Evolutionary conservation across 768 basidiomycete genomes (phyloP).

Genomic region (Scleroderma citrinum): DNA sequence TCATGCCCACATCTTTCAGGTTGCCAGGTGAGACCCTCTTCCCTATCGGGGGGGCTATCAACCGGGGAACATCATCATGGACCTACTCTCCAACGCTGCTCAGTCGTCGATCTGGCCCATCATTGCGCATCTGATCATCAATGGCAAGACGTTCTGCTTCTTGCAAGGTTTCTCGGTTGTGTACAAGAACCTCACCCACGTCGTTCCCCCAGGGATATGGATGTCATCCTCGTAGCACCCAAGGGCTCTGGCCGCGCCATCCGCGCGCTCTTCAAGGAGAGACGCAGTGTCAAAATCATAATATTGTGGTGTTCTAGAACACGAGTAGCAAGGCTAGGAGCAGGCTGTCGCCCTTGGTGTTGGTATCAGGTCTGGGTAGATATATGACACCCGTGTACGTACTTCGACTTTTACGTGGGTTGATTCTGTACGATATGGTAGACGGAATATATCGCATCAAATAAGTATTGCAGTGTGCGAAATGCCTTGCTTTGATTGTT

Average conservation of each 20-base stretch:
- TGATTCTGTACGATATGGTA: too few species aligned
- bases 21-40: constrained; percentile 97
- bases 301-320: constrained; percentile 93
- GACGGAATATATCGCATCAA: too few species aligned
- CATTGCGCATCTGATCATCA: constrained; percentile 90
- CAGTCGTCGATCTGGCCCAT: constrained; percentile 93
- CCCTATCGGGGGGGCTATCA: constrained; percentile 96
- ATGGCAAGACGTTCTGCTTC: constrained; percentile 99
- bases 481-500: too few species aligned
- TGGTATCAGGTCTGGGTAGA: constrained; percentile 92
- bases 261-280: constrained; percentile 99
- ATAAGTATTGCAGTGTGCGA: too few species aligned
- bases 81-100: constrained; percentile 98
- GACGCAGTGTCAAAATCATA: constrained; percentile 96
- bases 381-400: constrained; percentile 99
- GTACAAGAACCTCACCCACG: constrained; percentile 95
- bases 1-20: constrained; percentile 36
- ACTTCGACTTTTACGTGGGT: too few species aligned
- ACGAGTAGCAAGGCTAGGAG: constrained; percentile 98
- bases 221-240: constrained; percentile 98
- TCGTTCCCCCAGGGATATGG: constrained; percentile 90
- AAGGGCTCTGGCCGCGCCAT: constrained; percentile 99
- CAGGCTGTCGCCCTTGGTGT: constrained; percentile 94
- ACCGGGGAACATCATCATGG: constrained; percentile 98
- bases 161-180: constrained; percentile 99